These are phyloP conservation scores for Oryza coarctata DNA, from an alignment of 176 grass and related monocot genomes.

Conservation along the genomic window DNA sequence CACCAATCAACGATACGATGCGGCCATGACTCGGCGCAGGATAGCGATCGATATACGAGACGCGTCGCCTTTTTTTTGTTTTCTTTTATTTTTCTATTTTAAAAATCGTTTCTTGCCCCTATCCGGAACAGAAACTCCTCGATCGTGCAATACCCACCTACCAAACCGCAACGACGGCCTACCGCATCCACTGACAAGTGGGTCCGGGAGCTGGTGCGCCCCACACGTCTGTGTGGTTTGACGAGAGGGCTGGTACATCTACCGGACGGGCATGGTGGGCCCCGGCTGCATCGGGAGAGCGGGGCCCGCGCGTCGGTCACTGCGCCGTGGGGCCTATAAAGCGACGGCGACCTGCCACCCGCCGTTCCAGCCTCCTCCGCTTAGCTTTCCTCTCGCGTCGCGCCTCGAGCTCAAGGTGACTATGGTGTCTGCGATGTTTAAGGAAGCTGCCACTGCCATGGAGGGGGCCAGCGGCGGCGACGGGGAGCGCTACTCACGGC, in stretches of 20 bases:
- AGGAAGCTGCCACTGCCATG: conserved; percentile 26
- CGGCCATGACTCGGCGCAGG: conserved; percentile 31
- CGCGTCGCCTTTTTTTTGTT: no score
- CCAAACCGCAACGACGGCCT: rapidly evolving
- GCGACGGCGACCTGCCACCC: not conserved
- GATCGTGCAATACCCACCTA: not conserved
- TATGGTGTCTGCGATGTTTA: not conserved
- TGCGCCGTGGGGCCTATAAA: conserved; percentile 27
- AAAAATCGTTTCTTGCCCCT: not conserved
- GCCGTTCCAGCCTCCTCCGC: conserved; percentile 8
- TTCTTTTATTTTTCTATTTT: not conserved
- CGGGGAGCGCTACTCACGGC: conserved; percentile 46
- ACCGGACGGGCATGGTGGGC: not conserved
- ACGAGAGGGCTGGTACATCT: rapidly evolving
- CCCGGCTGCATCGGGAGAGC: not conserved
- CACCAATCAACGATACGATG: not conserved
- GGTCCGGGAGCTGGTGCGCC: rapidly evolving
- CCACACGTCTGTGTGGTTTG: not conserved
- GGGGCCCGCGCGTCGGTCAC: not conserved
- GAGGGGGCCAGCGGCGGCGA: not conserved
- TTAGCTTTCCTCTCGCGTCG: not conserved
- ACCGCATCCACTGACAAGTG: rapidly evolving
- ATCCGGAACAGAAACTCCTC: not conserved
- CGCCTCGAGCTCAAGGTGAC: not conserved
- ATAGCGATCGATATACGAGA: conserved; percentile 8